A percentile compares a stretch with the other conserved stretches of the same genome.
phyloP scores from a whole-genome alignment of 179 eudicot species.

The Nepenthes alata region DNA sequence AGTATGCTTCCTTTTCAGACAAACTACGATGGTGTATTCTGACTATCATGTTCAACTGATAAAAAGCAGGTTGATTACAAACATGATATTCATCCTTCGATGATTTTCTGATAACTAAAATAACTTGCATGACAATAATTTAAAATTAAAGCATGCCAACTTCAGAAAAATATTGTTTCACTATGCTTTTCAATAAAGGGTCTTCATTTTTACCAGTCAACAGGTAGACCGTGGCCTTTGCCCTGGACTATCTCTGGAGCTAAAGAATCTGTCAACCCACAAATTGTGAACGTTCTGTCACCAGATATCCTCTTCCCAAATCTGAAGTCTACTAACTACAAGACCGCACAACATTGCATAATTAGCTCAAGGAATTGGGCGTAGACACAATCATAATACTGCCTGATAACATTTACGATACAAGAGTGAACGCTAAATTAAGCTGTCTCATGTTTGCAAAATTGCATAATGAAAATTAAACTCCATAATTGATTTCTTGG shows the following conservation, averaged over 20 bases:
- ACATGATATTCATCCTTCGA: no score
- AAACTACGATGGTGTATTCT: no score
- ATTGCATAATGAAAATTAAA: not conserved
- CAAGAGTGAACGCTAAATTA: not conserved
- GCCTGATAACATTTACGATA: not conserved
- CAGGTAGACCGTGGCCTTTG: constrained; percentile 77
- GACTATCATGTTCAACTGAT: no score
- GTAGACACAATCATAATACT: not conserved
- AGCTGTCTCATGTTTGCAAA: no score
- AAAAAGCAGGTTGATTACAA: no score
- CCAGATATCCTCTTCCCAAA: constrained; percentile 66
- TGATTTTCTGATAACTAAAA: no score
- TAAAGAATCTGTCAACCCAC: constrained; percentile 82
- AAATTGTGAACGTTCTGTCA: constrained; percentile 74
- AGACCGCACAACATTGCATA: not conserved
- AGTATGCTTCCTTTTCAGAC: no score
- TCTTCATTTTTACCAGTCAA: constrained; percentile 63
- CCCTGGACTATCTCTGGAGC: constrained; percentile 97
- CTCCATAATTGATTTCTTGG: not conserved
- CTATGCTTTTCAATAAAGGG: not conserved
- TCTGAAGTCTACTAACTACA: constrained; percentile 86
- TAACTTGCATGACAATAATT: no score
- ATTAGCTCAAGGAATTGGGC: no score
- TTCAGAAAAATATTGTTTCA: not conserved
- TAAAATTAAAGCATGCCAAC: not conserved